A percentile compares a stretch with the other conserved stretches of the same genome.
These are phyloP conservation scores for Plectosphaerella plurivora DNA, from an alignment of 2,329 filamentous ascomycete genomes.

Conservation along the genomic window DNA sequence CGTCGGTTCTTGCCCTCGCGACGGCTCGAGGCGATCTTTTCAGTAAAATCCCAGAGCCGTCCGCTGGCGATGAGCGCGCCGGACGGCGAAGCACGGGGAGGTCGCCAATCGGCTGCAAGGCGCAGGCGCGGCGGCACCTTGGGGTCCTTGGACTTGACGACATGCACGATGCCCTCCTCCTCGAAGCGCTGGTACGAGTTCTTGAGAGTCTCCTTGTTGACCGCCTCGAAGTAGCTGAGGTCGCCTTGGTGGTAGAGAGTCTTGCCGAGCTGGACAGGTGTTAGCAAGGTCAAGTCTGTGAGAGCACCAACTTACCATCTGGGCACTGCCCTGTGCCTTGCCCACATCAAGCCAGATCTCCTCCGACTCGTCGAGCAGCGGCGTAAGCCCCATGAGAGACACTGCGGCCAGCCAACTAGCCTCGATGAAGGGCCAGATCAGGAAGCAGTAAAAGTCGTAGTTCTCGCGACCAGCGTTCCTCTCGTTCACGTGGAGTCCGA, in stretches of 20 bases:
- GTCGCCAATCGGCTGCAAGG: slow-evolving; percentile 71
- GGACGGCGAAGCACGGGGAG: slow-evolving; percentile 57
- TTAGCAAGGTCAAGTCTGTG: slow-evolving; percentile 12
- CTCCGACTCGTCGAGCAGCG: slow-evolving; percentile 55
- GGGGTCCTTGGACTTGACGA: slow-evolving; percentile 63
- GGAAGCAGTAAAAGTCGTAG: slow-evolving; percentile 97
- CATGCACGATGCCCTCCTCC: slow-evolving; percentile 82
- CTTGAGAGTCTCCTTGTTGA: slow-evolving; percentile 96
- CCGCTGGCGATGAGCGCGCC: slow-evolving; percentile 65
- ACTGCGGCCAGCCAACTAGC: slow-evolving; percentile 89
- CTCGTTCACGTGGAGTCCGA: slow-evolving; percentile 75
- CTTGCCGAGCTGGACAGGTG: slow-evolving; percentile 67
- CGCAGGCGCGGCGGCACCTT: slow-evolving; percentile 60
- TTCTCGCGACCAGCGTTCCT: slow-evolving; percentile 80
- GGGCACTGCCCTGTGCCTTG: slow-evolving; percentile 75
- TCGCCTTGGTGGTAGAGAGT: slow-evolving; percentile 97
- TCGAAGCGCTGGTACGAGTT: slow-evolving; percentile 87
- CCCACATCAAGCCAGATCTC: slow-evolving; percentile 74
- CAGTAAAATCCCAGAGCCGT: slow-evolving; percentile 85
- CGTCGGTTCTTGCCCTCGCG: slow-evolving; percentile 93
- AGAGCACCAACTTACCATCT: slow-evolving; percentile 53
- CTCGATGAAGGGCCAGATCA: slow-evolving; percentile 98
- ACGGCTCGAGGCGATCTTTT: slow-evolving; percentile 75
- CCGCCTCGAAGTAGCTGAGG: slow-evolving; percentile 93
- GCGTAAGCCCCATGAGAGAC: slow-evolving; percentile 79